Conservation (phyloP, 2,329 filamentous ascomycete species). For the Teratosphaeria zuluensis region DNA sequence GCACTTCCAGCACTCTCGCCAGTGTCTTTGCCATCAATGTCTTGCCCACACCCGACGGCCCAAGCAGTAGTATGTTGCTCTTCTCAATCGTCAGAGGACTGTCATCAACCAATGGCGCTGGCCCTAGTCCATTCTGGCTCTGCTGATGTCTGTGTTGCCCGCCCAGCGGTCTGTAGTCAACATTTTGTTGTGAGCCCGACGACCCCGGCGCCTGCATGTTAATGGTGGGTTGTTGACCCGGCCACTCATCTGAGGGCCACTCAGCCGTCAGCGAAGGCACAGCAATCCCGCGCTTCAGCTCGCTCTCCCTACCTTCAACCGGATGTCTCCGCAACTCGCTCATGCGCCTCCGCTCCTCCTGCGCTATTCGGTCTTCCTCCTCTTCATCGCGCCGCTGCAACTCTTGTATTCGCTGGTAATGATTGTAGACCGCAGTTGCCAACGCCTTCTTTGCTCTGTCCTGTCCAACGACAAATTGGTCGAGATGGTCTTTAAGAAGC, state of each 20-base stretch:
- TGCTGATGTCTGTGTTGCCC: slow-evolving; percentile 7
- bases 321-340: slow-evolving; percentile 53
- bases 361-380: slow-evolving; percentile 61
- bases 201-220: slow-evolving; percentile 16
- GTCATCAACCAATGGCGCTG: slow-evolving; percentile 41
- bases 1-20: slow-evolving; percentile 85
- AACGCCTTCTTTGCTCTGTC: slow-evolving; percentile 90
- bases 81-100: slow-evolving; percentile 75
- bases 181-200: background rate
- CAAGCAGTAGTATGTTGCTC: slow-evolving; percentile 83
- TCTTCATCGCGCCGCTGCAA: slow-evolving; percentile 68
- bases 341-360: slow-evolving; percentile 61
- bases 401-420: slow-evolving; percentile 81
- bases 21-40: slow-evolving; percentile 91
- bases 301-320: slow-evolving; percentile 55
- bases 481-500: slow-evolving; percentile 75
- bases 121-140: slow-evolving; percentile 11
- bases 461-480: slow-evolving; percentile 94
- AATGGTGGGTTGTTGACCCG: slow-evolving; percentile 49
- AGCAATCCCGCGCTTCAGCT: slow-evolving; percentile 22
- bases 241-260: slow-evolving; percentile 42
- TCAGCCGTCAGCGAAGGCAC: slow-evolving; percentile 25
- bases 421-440: slow-evolving; percentile 89
- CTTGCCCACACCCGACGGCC: slow-evolving; percentile 91
- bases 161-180: background rate